Conservation (phyloP, 1,284 basidiomycete species). For the Uromyces viciae-fabae region DNA sequence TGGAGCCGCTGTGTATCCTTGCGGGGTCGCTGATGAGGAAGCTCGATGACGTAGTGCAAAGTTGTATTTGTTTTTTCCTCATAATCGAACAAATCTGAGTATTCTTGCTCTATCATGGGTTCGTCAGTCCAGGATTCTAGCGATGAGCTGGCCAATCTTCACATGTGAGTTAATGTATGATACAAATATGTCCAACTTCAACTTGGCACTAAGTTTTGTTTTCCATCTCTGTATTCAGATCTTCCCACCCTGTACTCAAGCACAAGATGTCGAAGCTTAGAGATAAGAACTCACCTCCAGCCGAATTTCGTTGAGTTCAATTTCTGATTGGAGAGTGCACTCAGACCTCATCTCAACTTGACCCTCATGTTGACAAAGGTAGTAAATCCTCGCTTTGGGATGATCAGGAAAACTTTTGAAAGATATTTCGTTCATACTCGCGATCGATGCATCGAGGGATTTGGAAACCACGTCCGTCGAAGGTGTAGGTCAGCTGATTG, state of each 20-base stretch:
- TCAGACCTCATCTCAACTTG: constrained; percentile 57
- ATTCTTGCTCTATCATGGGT: too few species aligned
- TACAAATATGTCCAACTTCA: too few species aligned
- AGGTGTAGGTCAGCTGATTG: constrained; percentile 59
- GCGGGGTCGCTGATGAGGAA: too few species aligned
- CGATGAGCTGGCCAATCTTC: too few species aligned
- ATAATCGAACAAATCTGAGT: too few species aligned
- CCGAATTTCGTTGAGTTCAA: constrained; percentile 65
- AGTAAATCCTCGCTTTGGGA: background rate
- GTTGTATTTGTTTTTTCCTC: too few species aligned
- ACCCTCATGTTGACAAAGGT: background rate
- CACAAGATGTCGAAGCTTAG: constrained; percentile 69
- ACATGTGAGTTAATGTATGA: too few species aligned
- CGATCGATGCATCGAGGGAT: constrained; percentile 68
- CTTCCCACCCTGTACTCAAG: constrained; percentile 68
- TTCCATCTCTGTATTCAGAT: background rate
- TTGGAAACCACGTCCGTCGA: constrained; percentile 64
- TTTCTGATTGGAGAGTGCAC: constrained; percentile 46
- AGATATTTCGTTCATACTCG: constrained; percentile 68
- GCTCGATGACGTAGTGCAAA: too few species aligned
- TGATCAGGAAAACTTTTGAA: constrained; percentile 57
- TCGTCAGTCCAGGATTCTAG: too few species aligned
- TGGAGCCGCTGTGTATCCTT: too few species aligned
- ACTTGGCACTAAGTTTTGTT: background rate
- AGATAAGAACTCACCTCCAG: constrained; percentile 63